These are phyloP conservation scores for Arbutus unedo DNA, from an alignment of 148 eudicot genomes.

Conservation along the genomic window DNA sequence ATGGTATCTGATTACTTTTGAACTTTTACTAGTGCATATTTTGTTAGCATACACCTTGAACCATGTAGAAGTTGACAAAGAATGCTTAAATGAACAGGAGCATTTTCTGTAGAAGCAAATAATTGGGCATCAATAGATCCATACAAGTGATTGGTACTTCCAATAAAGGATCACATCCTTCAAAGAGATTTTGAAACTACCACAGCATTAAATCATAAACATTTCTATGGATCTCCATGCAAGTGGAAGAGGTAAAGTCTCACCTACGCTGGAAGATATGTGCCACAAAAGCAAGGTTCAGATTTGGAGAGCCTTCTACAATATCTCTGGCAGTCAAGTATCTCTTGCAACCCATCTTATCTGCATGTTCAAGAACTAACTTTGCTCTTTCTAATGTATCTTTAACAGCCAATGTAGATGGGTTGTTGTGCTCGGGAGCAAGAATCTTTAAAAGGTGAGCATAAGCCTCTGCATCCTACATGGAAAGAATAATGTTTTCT, in stretches of 20 bases:
- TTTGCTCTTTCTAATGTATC: slow-evolving; percentile 80
- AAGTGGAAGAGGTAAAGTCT: slow-evolving; percentile 15
- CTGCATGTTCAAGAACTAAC: slow-evolving; percentile 95
- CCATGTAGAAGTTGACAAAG: background rate
- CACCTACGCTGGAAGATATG: slow-evolving; percentile 98
- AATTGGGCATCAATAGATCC: background rate
- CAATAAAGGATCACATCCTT: background rate
- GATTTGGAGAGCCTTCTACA: slow-evolving; percentile 97
- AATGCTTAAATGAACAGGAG: background rate
- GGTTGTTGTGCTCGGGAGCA: slow-evolving; percentile 88
- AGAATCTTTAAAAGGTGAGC: slow-evolving; percentile 84
- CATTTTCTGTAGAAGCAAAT: slow-evolving; percentile 2
- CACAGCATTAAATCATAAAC: background rate
- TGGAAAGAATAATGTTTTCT: slow-evolving; percentile 12
- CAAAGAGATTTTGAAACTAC: background rate
- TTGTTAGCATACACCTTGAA: background rate
- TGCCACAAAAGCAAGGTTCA: slow-evolving; percentile 98
- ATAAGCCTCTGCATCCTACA: slow-evolving; percentile 97
- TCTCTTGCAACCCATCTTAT: slow-evolving; percentile 99
- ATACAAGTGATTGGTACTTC: background rate
- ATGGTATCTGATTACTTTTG: background rate
- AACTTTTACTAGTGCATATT: background rate
- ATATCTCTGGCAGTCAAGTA: slow-evolving; percentile 97
- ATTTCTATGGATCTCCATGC: slow-evolving; percentile 4
- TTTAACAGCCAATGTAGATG: slow-evolving; percentile 61